Evolutionary conservation across 2,329 filamentous ascomycete genomes (phyloP), one percentile per base, ranked within the genome.

Genomic region (Dothiorella sarmentorum): DNA sequence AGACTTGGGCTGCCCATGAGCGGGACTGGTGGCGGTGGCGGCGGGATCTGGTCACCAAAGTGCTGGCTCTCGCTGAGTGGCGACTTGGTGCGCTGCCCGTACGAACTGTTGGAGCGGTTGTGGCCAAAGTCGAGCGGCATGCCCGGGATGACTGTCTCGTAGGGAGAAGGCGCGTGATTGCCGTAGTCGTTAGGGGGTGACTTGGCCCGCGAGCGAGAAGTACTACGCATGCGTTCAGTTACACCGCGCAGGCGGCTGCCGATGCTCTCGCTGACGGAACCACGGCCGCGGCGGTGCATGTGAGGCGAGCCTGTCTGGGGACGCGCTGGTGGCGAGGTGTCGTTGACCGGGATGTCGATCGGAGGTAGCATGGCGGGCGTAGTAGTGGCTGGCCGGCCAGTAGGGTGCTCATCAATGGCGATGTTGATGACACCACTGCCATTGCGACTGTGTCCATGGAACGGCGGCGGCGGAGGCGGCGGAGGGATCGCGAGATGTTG

Each of bases 141-240:
- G 4, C 42, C 42, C 2, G 55, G 55, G 17, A 57, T 45, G 6
- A 78, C 68, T 17, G 75, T 76, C 62, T 79, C 76, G 61, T 79
- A 79, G 0, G 76, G 75, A 20, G 74, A 66, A 10, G 67, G 64
- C 61, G 20, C 67, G 60, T 35, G 51, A 31, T 13, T 44, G 11
- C 22, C 24, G 26, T 62, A 43, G 29, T 64, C 59, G 4, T 72
- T 68, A 3, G 76, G 75, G 5, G 79, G 78, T 3, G 76, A 78
- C 58, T 78, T 80, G 57, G 74, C 74, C 24, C 81, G 75, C 38
- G 78, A 80, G 56, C 83, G 79, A 62, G 78, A 82, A 52, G 75
- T 81, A 67, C 79, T 84, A 37, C 83, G 77, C 77, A 85, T 83
- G 20, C 82, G 78, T n/a, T 81, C 81, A 3, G 81, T 80, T 18